Evolutionary conservation across 176 grass and related monocot species (phyloP).

Genomic region (Metroxylon sagu): DNA sequence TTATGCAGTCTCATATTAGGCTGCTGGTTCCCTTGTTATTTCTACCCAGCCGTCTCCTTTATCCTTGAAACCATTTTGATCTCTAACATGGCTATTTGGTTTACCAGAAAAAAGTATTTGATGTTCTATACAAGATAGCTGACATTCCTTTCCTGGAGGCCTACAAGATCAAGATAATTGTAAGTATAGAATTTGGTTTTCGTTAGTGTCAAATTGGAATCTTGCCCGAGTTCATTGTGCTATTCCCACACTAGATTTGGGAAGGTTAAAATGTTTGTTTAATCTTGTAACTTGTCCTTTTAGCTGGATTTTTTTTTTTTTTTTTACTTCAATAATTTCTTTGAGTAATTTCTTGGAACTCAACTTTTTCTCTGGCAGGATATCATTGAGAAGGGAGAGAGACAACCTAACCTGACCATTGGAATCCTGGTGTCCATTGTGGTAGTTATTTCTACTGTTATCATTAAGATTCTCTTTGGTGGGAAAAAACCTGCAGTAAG

Average conservation of each 20-base stretch:
- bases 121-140: constrained; percentile 65
- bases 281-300: no score
- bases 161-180: constrained; percentile 90
- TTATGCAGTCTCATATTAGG: no score
- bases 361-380: constrained; percentile 34
- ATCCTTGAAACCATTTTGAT: not conserved
- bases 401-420: constrained; percentile 75
- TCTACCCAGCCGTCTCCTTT: not conserved
- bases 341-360: no score
- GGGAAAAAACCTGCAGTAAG: constrained; percentile 64
- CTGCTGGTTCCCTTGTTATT: no score
- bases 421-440: constrained; percentile 52
- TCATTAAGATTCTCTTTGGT: constrained; percentile 60
- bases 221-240: no score
- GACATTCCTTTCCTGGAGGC: constrained; percentile 67
- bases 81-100: not conserved
- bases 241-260: no score
- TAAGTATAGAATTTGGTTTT: constrained; percentile 22
- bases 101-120: constrained; percentile 88
- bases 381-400: constrained; percentile 89
- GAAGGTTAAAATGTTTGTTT: no score
- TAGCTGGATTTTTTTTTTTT: not conserved
- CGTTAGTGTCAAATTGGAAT: not conserved
- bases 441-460: constrained; percentile 41
- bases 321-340: not conserved